Conservation (phyloP, 306 rosid genomes). For the Vigna hirtella region DNA sequence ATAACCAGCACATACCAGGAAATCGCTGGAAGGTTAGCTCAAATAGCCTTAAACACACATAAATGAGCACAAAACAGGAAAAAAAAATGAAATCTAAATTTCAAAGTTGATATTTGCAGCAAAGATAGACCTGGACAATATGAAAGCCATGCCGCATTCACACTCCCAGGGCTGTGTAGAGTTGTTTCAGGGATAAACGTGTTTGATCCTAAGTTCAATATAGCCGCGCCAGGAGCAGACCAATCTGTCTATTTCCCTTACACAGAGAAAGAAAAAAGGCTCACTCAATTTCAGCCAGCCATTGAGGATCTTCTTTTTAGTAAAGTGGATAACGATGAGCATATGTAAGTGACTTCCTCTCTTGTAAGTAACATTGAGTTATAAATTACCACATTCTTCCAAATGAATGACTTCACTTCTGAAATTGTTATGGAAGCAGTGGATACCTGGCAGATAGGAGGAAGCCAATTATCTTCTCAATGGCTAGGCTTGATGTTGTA, state of each 20-base stretch:
- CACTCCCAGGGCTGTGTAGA: constrained; percentile 92
- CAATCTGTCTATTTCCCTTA: constrained; percentile 78
- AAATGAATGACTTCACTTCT: constrained; percentile 17
- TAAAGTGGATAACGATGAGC: constrained; percentile 72
- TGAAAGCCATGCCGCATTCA: constrained; percentile 86
- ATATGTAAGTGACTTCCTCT: constrained; percentile 59
- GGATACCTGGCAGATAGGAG: constrained; percentile 73
- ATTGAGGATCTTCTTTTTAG: constrained; percentile 82
- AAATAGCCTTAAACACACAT: background rate
- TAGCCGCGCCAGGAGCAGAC: constrained; percentile 94
- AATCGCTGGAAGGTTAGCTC: constrained; percentile 89
- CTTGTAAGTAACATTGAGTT: constrained; percentile 2
- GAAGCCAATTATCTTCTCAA: constrained; percentile 87
- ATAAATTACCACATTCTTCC: constrained; percentile 9
- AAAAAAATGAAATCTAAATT: constrained; percentile 23
- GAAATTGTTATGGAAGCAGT: constrained; percentile 53
- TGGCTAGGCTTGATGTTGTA: constrained; percentile 93
- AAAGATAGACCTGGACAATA: constrained; percentile 93
- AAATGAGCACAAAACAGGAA: constrained; percentile 8
- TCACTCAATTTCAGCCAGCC: constrained; percentile 62
- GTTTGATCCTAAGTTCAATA: constrained; percentile 93
- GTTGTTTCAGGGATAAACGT: constrained; percentile 93
- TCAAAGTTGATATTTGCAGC: constrained; percentile 61
- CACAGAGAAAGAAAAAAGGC: constrained; percentile 62
- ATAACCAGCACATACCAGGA: constrained; percentile 96